phyloP scores from a whole-genome alignment of 768 basidiomycete species.

The Pulveroboletus sp. region DNA sequence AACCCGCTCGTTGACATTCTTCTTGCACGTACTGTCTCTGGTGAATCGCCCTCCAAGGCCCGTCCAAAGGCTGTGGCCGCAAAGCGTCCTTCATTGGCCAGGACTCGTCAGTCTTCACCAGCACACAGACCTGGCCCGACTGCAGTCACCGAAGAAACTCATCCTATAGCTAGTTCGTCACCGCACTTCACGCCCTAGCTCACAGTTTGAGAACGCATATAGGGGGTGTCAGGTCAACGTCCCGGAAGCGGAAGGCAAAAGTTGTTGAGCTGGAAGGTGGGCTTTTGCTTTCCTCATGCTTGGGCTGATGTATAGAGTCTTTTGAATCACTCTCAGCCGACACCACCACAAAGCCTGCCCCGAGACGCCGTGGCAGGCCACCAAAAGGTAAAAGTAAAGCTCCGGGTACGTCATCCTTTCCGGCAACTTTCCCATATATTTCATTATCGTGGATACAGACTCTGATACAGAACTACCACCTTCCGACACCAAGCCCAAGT shows the following conservation, averaged over 20 bases:
- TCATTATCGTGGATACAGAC: neutral
- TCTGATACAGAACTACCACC: constrained; percentile 2
- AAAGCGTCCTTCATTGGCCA: constrained; percentile 2
- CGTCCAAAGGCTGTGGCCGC: neutral
- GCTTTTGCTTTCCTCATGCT: neutral
- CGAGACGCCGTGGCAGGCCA: constrained; percentile 15
- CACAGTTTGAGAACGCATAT: neutral
- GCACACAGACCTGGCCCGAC: neutral
- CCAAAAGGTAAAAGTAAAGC: constrained; percentile 12
- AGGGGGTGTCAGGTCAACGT: constrained; percentile 11
- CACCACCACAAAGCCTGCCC: neutral
- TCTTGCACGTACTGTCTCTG: constrained; percentile 44
- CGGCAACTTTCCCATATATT: neutral
- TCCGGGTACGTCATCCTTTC: constrained; percentile 1
- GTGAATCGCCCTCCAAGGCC: constrained; percentile 42
- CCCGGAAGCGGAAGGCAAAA: constrained; percentile 12
- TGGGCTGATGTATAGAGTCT: neutral
- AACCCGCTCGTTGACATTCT: constrained; percentile 52
- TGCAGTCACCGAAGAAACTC: neutral
- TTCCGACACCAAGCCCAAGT: neutral
- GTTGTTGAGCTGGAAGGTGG: constrained; percentile 3
- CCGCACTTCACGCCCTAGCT: no score
- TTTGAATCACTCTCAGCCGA: neutral
- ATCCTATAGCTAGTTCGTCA: constrained; percentile 14
- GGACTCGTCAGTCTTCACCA: neutral